phyloP scores from a whole-genome alignment of 768 basidiomycete genomes.

The Dictyophora rubrovolvata region DNA sequence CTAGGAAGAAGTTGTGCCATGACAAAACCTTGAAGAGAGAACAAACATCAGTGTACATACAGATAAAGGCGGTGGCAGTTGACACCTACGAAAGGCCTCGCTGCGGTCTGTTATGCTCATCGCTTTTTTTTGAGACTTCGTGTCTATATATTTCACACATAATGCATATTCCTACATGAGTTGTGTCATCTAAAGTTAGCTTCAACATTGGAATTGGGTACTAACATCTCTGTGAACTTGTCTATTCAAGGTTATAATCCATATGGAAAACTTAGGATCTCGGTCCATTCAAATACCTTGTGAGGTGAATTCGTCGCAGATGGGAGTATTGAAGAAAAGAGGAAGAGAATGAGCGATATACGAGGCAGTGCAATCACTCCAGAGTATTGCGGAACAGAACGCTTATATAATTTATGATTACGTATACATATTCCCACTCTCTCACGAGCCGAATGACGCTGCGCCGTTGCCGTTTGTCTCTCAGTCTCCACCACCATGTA shows the following conservation, averaged over 20 bases:
- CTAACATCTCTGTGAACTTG: slow-evolving; percentile 8
- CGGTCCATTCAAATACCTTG: neutral
- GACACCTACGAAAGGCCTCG: slow-evolving; percentile 8
- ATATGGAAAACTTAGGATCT: slow-evolving; percentile 4
- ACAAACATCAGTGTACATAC: neutral
- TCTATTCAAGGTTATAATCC: slow-evolving; percentile 7
- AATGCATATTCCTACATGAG: neutral
- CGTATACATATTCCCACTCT: neutral
- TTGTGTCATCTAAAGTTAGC: too few relatives aligned
- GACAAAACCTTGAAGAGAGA: slow-evolving; percentile 2
- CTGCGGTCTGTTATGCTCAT: neutral
- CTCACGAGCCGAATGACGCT: neutral
- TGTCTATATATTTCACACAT: slow-evolving; percentile 3
- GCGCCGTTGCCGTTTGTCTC: slow-evolving; percentile 5
- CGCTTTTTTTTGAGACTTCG: slow-evolving; percentile 3
- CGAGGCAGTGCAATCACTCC: neutral
- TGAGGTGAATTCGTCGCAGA: neutral
- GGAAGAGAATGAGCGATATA: neutral
- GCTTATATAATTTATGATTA: neutral
- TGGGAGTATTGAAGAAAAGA: neutral
- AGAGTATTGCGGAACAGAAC: neutral
- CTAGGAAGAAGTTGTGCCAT: slow-evolving; percentile 6
- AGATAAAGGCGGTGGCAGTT: neutral
- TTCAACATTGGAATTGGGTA: neutral
- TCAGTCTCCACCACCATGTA: slow-evolving; percentile 50